Evolutionary conservation across 1,284 basidiomycete species (phyloP).

Genomic region (Agaricales sp.): DNA sequence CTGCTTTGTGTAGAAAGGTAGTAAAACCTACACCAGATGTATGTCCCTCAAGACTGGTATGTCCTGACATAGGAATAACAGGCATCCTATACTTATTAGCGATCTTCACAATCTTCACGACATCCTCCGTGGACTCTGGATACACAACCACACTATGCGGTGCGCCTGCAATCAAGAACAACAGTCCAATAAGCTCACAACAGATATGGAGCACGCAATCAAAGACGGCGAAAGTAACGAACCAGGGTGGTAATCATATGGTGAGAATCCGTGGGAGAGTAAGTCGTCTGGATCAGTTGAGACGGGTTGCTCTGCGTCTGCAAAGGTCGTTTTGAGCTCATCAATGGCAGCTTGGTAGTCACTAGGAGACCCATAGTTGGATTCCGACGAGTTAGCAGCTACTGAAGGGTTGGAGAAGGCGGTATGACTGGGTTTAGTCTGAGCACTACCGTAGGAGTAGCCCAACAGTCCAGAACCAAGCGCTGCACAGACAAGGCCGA

Average conservation of each 20-base stretch:
- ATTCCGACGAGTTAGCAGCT: neutral
- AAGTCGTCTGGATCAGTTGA: slow-evolving; percentile 48
- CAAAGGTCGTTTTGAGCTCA: slow-evolving; percentile 32
- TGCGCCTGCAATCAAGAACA: slow-evolving; percentile 19
- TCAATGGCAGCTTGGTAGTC: slow-evolving; percentile 43
- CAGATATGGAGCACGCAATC: neutral
- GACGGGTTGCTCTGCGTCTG: slow-evolving; percentile 25
- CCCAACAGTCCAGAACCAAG: neutral
- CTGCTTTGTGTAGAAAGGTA: slow-evolving; percentile 2
- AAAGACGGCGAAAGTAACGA: slow-evolving; percentile 8
- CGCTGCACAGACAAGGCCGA: neutral
- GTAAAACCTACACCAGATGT: slow-evolving; percentile 43
- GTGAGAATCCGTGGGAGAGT: slow-evolving; percentile 45
- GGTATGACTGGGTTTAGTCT: neutral
- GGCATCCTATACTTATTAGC: slow-evolving; percentile 62
- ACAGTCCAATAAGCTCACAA: neutral
- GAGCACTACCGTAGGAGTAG: neutral
- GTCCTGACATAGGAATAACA: slow-evolving; percentile 60
- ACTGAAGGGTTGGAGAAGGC: neutral
- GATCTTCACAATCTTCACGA: slow-evolving; percentile 56
- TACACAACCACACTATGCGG: slow-evolving; percentile 44
- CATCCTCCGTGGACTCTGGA: slow-evolving; percentile 52
- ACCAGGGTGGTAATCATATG: slow-evolving; percentile 50
- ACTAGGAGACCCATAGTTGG: slow-evolving; percentile 31
- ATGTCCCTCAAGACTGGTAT: slow-evolving; percentile 61